Evolutionary conservation across 208 protist species (phyloP).

Genomic region (Naegleria fowleri): DNA sequence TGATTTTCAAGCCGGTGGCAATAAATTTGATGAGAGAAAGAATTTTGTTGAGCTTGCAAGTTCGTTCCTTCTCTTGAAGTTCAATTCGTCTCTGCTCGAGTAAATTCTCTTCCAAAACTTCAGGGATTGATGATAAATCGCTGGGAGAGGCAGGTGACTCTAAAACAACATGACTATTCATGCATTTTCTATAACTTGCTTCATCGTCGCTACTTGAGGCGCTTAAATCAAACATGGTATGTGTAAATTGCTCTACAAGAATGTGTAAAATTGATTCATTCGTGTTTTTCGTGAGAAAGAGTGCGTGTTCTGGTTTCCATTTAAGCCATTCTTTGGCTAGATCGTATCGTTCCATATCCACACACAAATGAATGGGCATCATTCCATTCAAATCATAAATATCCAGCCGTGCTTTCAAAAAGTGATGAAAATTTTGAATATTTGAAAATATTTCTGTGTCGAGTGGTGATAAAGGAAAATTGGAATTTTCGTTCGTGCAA

Average conservation of each 20-base stretch:
- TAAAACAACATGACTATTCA: not conserved
- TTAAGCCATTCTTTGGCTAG: not conserved
- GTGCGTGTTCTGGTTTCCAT: not conserved
- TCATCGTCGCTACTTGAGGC: not conserved
- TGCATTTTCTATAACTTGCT: not conserved
- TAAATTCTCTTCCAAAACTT: not conserved
- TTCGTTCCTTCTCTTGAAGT: not conserved
- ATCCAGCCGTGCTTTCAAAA: not conserved
- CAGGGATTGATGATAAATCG: not conserved
- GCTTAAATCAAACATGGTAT: not conserved
- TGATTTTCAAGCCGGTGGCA: not conserved
- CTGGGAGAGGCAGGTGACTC: not conserved
- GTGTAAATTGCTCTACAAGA: not conserved
- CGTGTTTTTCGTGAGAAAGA: not conserved
- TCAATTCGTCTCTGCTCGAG: not conserved
- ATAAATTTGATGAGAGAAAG: not conserved
- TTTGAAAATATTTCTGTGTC: not conserved
- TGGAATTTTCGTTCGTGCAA: not conserved
- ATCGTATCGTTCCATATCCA: not conserved
- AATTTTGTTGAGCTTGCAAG: not conserved
- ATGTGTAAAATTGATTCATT: not conserved
- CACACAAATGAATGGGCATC: not conserved
- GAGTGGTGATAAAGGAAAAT: not conserved
- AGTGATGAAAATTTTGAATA: not conserved
- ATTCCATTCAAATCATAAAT: not conserved